Base-by-base conservation (phyloP, 2,329 filamentous ascomycete genomes). In the Beauveria pseudobassiana region DNA sequence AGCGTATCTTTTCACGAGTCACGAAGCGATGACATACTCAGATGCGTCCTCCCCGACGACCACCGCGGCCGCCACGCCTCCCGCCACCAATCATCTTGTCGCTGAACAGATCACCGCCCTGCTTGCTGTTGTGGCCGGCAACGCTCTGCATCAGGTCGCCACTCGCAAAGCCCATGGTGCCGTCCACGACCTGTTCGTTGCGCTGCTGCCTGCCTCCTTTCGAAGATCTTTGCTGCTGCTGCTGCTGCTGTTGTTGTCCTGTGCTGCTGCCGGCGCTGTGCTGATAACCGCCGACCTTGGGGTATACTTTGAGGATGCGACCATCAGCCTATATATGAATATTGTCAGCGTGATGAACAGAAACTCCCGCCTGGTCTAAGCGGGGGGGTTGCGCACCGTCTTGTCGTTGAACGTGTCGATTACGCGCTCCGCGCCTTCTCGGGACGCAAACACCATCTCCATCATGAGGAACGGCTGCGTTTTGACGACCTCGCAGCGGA, bases 381-480 rank as follows among this genome's bases (percentile, higher is more conserved):
- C 22, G 28, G 16, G 42, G 24, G 50, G 40, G 10, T 6, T 2
- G 74, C 85, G 67, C 72, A 90, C 89, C 70, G 85, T 91, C 77
- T 91, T 87, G 71, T 89, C 86, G 74, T 95, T 87, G 73, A 93
- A 93, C 3, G 82, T 89, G 63, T 83, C 79, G 68, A 93, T 88
- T 20, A 92, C 88, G 45, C 82, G 83, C 67, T 93, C 87, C 3
- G 89, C 90, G 45, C 87, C 88, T 64, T 89, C 85, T 67, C 83
- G 86, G 63, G 85, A 87, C 65, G 86, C 81, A 70, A 93, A 92
- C 5, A 87, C 80, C 70, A 95, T 85, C 75, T 95, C 90, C 24
- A 88, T 88, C 69, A 92, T 87, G 57, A 95, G 85, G 4, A 88
- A 87, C 0, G 91, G 90, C 30, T 77, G 76, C 4, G 86, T 80